Evolutionary conservation across 371 early-diverging fungal genomes (phyloP), one percentile per base, ranked within the genome.

Genomic region (Syncephalastrum monosporum): DNA sequence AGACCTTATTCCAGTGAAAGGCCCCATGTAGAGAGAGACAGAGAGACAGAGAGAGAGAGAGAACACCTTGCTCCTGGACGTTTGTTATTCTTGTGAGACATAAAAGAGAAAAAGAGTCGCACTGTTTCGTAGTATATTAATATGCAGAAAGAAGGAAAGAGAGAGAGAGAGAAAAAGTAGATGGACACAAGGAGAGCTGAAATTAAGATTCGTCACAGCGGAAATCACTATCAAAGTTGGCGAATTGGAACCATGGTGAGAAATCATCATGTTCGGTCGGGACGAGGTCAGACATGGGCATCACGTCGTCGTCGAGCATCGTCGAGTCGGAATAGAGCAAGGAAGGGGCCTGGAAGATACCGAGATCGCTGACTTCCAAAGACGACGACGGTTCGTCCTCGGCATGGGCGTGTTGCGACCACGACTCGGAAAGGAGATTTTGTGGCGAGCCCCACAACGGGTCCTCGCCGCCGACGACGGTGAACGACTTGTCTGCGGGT

Each of bases 1-100:
- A 86, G 52, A 85, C 85, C 5, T 75, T 85, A n/a, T 79, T 65
- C 27, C 70, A 72, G 58, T 77, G 67, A 64, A 42, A 48, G 10
- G 14, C 13, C 25, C 29, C 25, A 24, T 53, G 29, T 13, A n/a
- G 17, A 17, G 19, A 57, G 7, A 38, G 17, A 10, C 4, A 48
- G 41, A 49, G 42, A 0, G n/a, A n/a, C n/a, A n/a, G 17, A 17
- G 19, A 57, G 7, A 38, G 17, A 10, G n/a, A 48, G 41, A 49
- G 42, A 0, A 7, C 29, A 1, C 29, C 29, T 29, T 29, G n/a
- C 7, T 29, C 29, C 29, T 29, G 6, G 3, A 29, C 7, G 29
- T 21, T 21, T 29, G 29, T 29, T 29, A 29, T 29, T 29, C 29
- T 29, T 29, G 29, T 29, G 21, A 21, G 21, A 21, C 21, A 21